A percentile compares a stretch with the other conserved stretches of the same genome.
These are phyloP conservation scores for Beta lomatogona DNA, from an alignment of 179 eudicot genomes.

Conservation along the genomic window DNA sequence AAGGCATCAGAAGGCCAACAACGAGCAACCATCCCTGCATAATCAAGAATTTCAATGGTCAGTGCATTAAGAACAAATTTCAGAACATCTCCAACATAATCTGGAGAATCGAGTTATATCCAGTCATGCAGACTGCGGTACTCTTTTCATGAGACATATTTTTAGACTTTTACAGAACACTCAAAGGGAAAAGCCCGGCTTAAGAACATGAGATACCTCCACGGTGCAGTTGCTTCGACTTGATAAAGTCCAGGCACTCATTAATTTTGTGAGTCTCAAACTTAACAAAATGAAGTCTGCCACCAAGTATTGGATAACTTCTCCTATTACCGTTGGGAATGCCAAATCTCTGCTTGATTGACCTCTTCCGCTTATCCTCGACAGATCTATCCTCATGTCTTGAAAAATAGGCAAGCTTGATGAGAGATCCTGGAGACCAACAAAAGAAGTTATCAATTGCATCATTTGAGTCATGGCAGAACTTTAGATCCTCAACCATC, in stretches of 20 bases:
- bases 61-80: background rate
- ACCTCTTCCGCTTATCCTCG: constrained; percentile 72
- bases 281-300: constrained; percentile 96
- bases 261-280: constrained; percentile 88
- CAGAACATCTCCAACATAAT: constrained; percentile 3
- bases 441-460: background rate
- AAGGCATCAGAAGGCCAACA: constrained; percentile 65
- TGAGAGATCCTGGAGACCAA: constrained; percentile 76
- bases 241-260: constrained; percentile 90
- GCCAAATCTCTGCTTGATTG: constrained; percentile 62
- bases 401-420: constrained; percentile 92
- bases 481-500: background rate
- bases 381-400: constrained; percentile 78
- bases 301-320: constrained; percentile 95
- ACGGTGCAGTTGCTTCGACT: constrained; percentile 92
- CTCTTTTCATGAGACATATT: background rate
- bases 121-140: background rate
- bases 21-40: constrained; percentile 68
- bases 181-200: background rate
- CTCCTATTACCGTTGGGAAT: constrained; percentile 67
- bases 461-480: background rate
- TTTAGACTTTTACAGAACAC: background rate
- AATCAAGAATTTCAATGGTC: background rate
- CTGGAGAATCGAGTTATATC: background rate
- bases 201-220: constrained; percentile 52